Conservation (phyloP, 73 alveolate species). For the Loxodes magnus region DNA sequence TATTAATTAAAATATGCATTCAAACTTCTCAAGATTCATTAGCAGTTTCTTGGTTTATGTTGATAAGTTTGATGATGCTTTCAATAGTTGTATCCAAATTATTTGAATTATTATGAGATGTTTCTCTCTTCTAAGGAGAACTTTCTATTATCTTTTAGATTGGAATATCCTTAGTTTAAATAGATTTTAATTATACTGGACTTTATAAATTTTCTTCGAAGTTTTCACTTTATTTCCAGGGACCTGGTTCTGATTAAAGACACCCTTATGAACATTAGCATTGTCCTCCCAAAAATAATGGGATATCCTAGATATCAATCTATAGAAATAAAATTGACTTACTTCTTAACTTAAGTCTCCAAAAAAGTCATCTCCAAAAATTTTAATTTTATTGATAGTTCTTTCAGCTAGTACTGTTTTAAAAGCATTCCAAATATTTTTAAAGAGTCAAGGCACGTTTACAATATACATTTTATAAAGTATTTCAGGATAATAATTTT, state of each 20-base stretch:
- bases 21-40: too few species aligned
- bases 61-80: too few species aligned
- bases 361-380: slow-evolving; percentile 43
- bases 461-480: slow-evolving; percentile 57
- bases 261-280: slow-evolving; percentile 17
- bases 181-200: too few species aligned
- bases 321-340: slow-evolving; percentile 39
- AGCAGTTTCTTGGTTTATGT: too few species aligned
- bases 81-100: too few species aligned
- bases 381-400: slow-evolving; percentile 51
- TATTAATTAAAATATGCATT: too few species aligned
- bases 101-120: too few species aligned
- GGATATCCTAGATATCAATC: slow-evolving; percentile 35
- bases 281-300: slow-evolving; percentile 46
- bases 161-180: too few species aligned
- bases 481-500: slow-evolving; percentile 77
- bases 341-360: too few species aligned
- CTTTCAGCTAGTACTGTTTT: slow-evolving; percentile 56
- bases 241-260: slow-evolving; percentile 9
- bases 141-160: too few species aligned
- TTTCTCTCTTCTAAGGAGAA: too few species aligned
- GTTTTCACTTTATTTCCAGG: slow-evolving; percentile 8
- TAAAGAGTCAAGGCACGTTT: slow-evolving; percentile 55
- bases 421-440: slow-evolving; percentile 54
- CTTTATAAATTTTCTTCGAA: too few species aligned